Evolutionary conservation across 495 filamentous ascomycete species (phyloP).

Genomic region (Parmelia sp.): DNA sequence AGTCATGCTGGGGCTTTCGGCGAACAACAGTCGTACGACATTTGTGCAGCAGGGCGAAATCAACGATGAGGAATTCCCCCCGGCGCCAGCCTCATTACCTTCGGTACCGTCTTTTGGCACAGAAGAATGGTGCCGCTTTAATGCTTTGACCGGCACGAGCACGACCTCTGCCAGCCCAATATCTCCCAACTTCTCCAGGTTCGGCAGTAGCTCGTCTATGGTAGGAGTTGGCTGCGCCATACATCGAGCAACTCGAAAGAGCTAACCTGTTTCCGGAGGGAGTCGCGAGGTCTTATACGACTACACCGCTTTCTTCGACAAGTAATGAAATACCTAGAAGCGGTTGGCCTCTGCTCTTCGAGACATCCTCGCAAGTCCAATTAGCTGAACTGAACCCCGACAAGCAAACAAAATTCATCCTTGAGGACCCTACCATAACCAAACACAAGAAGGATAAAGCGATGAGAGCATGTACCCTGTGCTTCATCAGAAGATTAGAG

Average conservation of each 20-base stretch:
- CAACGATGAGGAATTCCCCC: background rate
- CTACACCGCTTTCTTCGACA: constrained; percentile 7
- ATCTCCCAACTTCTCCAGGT: background rate
- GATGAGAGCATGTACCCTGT: constrained; percentile 1
- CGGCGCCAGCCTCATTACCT: background rate
- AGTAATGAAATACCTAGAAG: background rate
- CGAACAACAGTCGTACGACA: background rate
- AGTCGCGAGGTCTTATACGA: constrained; percentile 3
- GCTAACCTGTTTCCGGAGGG: constrained; percentile 6
- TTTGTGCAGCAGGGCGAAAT: background rate
- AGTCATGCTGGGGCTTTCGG: background rate
- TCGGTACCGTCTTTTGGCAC: background rate
- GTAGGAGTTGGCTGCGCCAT: background rate
- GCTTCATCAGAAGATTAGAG: constrained; percentile 2
- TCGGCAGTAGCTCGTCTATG: background rate
- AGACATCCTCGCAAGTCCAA: background rate
- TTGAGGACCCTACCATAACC: constrained; percentile 1
- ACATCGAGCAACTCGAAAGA: background rate
- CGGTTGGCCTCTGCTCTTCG: background rate
- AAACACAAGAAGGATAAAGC: constrained; percentile 11
- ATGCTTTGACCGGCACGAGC: background rate
- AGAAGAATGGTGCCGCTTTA: background rate
- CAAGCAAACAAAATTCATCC: background rate
- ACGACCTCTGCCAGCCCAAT: constrained; percentile 3
- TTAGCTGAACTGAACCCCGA: background rate